A percentile compares a stretch with the other conserved stretches of the same genome.
These are phyloP conservation scores for Lodderomyces jiufengensis DNA, from an alignment of 1,139 yeast genomes.

Conservation along the genomic window DNA sequence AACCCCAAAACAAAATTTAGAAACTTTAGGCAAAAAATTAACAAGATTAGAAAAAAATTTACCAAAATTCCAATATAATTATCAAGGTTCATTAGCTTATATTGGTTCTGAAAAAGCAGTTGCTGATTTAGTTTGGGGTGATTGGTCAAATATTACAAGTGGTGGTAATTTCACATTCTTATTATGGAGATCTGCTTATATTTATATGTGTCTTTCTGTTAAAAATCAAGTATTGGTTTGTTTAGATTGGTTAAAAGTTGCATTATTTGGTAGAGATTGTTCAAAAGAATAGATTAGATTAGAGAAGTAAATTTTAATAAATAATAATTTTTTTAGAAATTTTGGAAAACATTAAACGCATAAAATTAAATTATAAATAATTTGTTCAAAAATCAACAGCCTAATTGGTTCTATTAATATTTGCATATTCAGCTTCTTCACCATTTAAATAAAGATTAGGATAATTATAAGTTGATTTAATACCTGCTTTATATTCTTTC, in stretches of 20 bases:
- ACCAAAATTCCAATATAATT: conserved; percentile 59
- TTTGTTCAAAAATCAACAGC: too few relatives aligned
- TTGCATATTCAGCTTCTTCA: too few relatives aligned
- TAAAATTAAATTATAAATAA: too few relatives aligned
- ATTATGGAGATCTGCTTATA: conserved; percentile 93
- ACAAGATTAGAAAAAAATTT: conserved; percentile 42
- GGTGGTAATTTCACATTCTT: conserved; percentile 86
- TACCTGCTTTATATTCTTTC: conserved; percentile 11
- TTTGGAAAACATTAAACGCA: too few relatives aligned
- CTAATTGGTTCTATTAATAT: too few relatives aligned
- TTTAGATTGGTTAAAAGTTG: conserved; percentile 84
- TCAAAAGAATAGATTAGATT: conserved; percentile 43
- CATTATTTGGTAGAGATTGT: conserved; percentile 85
- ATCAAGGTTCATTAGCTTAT: conserved; percentile 75
- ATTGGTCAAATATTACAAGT: conserved; percentile 73
- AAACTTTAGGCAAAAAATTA: conserved; percentile 40
- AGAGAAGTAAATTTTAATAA: too few relatives aligned
- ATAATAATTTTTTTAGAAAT: too few relatives aligned
- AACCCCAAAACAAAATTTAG: conserved; percentile 30
- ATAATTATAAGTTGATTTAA: conserved; percentile 10
- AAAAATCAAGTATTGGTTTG: conserved; percentile 83
- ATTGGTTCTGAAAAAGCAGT: conserved; percentile 91
- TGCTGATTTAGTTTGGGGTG: conserved; percentile 88
- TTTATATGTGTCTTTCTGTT: conserved; percentile 87
- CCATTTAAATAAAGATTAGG: conserved; percentile 9